Percentiles rank a stretch among this genome's conserved stretches.
Conservation (phyloP, 2,329 filamentous ascomycete species). For the Stromatinia cepivora region DNA sequence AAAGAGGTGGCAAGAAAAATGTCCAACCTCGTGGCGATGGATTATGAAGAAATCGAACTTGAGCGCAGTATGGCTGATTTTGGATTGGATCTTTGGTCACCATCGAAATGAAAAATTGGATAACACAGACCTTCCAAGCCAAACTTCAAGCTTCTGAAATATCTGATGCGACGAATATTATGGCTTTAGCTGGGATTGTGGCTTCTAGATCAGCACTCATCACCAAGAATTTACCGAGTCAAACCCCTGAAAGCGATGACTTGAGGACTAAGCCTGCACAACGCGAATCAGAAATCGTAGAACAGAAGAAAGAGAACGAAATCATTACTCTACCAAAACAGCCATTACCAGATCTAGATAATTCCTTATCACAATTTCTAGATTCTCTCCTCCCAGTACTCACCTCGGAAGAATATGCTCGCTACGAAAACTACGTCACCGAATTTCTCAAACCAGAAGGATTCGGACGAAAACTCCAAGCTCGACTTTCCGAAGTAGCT, state of each 20-base stretch:
- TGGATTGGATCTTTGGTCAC: constrained; percentile 3
- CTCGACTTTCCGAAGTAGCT: too few species aligned
- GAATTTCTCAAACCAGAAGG: too few species aligned
- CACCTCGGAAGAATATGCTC: too few species aligned
- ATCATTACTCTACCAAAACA: neutral
- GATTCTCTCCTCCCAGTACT: too few species aligned
- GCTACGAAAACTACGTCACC: too few species aligned
- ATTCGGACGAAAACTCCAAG: too few species aligned
- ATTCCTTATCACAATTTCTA: too few species aligned
- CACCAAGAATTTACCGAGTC: neutral
- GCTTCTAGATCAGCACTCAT: neutral
- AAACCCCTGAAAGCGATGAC: neutral
- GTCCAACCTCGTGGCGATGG: constrained; percentile 1
- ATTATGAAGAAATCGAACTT: neutral
- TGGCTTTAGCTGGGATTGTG: neutral
- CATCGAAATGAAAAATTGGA: constrained; percentile 8
- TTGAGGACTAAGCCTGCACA: neutral
- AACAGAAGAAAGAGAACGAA: neutral
- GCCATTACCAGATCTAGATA: neutral
- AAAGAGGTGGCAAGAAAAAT: neutral
- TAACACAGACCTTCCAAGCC: neutral
- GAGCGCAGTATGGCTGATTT: neutral
- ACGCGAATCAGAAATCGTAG: neutral
- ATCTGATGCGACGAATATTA: neutral
- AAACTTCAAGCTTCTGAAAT: neutral